phyloP scores from a whole-genome alignment of 345 rosid genomes.

The Eutrema japonicum region DNA sequence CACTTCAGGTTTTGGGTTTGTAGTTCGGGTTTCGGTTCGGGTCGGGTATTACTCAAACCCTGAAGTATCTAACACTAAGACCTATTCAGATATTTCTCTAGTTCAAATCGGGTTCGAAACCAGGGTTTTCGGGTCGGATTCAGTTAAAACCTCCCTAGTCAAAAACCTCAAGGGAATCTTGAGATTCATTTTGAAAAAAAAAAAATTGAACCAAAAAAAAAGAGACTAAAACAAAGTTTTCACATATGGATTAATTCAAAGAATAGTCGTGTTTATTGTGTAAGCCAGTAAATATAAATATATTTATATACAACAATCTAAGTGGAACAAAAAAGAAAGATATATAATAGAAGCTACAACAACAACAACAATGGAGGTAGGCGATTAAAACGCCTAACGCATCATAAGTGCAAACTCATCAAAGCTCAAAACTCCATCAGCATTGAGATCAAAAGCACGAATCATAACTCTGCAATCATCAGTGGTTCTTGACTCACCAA shows the following conservation, averaged over 20 bases:
- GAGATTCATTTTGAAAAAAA: background rate
- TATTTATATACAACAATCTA: slow-evolving; percentile 1
- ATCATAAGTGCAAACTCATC: slow-evolving; percentile 76
- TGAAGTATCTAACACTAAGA: too few species aligned
- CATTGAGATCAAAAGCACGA: slow-evolving; percentile 62
- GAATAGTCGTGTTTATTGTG: slow-evolving; percentile 16
- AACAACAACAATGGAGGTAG: background rate
- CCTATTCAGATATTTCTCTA: too few species aligned
- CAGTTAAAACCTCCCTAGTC: background rate
- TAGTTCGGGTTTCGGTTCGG: too few species aligned
- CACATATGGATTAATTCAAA: background rate
- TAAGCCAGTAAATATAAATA: background rate
- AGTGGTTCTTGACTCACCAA: slow-evolving; percentile 56
- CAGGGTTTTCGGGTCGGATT: too few species aligned
- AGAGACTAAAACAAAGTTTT: background rate
- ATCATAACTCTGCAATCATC: slow-evolving; percentile 73
- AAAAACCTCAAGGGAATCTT: background rate
- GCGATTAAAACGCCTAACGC: slow-evolving; percentile 34
- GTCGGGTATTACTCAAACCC: too few species aligned
- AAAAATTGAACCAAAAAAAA: too few species aligned
- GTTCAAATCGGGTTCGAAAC: too few species aligned
- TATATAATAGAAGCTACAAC: background rate
- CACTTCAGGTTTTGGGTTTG: too few species aligned
- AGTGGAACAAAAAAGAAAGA: background rate
- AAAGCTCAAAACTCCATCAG: slow-evolving; percentile 72